phyloP scores from a whole-genome alignment of 2,329 filamentous ascomycete genomes.

The Stagonosporopsis tanaceti region DNA sequence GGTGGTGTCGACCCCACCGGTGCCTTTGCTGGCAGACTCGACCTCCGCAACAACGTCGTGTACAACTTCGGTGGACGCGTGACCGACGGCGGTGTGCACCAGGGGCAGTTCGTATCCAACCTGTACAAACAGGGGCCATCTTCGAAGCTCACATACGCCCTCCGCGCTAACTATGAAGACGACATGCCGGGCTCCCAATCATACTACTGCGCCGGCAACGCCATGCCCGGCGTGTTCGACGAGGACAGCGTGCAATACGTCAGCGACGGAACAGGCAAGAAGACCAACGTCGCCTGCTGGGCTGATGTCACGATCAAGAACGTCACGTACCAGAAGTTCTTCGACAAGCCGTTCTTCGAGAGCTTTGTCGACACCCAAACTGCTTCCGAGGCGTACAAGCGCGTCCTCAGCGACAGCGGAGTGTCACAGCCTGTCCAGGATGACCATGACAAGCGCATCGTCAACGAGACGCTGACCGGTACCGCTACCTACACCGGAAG shows the following conservation, averaged over 20 bases:
- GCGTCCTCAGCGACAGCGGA: conserved; percentile 46
- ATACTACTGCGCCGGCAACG: conserved; percentile 48
- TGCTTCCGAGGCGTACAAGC: conserved; percentile 48
- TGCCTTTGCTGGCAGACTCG: conserved; percentile 42
- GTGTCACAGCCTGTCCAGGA: conserved; percentile 43
- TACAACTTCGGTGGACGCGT: conserved; percentile 48
- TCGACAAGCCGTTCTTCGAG: conserved; percentile 40
- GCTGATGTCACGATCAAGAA: conserved; percentile 40
- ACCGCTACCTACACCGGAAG: conserved; percentile 44
- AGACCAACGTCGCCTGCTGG: conserved; percentile 38
- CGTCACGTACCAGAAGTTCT: conserved; percentile 43
- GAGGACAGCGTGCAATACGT: conserved; percentile 38
- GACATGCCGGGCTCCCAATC: conserved; percentile 44
- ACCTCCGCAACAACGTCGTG: conserved; percentile 50
- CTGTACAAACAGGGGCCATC: conserved; percentile 47
- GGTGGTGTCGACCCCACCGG: conserved; percentile 43
- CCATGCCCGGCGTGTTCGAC: conserved; percentile 42
- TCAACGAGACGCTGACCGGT: conserved; percentile 41
- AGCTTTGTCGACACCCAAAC: conserved; percentile 40
- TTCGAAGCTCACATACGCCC: conserved; percentile 36
- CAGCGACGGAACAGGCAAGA: conserved; percentile 32
- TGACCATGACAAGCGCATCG: conserved; percentile 46
- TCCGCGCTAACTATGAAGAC: conserved; percentile 44
- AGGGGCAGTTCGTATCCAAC: conserved; percentile 48
- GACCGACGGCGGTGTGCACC: conserved; percentile 46